Evolutionary conservation across 2,329 filamentous ascomycete genomes (phyloP), one percentile per base, ranked within the genome.

Genomic region (Fusarium siculi): DNA sequence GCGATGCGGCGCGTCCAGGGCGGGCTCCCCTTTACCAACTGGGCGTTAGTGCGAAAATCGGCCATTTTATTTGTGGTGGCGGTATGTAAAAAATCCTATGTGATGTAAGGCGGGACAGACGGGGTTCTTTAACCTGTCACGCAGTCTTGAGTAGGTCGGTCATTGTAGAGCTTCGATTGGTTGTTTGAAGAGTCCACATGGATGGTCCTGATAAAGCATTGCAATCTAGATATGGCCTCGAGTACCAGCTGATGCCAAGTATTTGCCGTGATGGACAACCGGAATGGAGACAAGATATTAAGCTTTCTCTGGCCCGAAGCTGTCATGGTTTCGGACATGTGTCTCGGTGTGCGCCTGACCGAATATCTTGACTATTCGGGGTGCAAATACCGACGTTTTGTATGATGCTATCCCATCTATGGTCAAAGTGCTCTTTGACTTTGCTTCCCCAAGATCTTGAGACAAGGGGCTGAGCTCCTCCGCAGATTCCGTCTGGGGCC

Each of bases 251-350:
- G 4, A 18, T 34, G 23, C 14, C 9, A 9, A 21, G 44, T 14
- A 63, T 49, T 28, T 63, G 44, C 61, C 61, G 61, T 21, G 19
- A 42, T 28, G 8, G 7, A n/a, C 16, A 63, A 34, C 60, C 60
- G 60, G 46, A n/a, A 34, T 25, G 25, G 30, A 21, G 19, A 14
- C 8, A 32, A 37, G 42, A 37, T 25, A 37, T n/a, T 30, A n/a
- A 57, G 23, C 10, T 50, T 37, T 50, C 8, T 6, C 15, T 49
- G 23, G 23, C 10, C 40, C 10, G 30, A 36, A 57, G 23, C n/a
- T 28, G 18, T 15, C 14, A 32, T 53, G 3, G 34, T 16, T 28
- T n/a, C 15, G 15, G 12, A 7, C 3, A 36, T 34, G 28, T 9
- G 6, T 21, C 42, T 36, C 18, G 39, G 54, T 21, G 32, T 36